Evolutionary conservation across 805 yeast genomes (phyloP).

Genomic region (Schwanniomyces yamadae): DNA sequence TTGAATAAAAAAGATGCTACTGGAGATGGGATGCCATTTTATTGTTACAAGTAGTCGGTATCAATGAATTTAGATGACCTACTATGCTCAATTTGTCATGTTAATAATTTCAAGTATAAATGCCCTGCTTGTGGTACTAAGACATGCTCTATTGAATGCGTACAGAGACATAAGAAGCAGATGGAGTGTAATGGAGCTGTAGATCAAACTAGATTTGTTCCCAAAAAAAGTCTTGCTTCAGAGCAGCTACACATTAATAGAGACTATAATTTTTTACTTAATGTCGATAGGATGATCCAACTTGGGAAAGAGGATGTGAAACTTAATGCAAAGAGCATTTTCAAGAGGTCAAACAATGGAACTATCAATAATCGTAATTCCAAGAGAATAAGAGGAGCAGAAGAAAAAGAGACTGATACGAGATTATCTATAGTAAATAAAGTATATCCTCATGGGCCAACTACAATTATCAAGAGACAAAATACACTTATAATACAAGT

Average conservation of each 20-base stretch:
- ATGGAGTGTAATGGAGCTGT: slow-evolving; percentile 65
- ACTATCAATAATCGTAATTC: slow-evolving; percentile 13
- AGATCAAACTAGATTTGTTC: slow-evolving; percentile 59
- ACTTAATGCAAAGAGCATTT: slow-evolving; percentile 40
- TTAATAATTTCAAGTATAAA: slow-evolving; percentile 54
- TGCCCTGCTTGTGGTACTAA: slow-evolving; percentile 74
- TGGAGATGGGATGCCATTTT: too few species aligned
- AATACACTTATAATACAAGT: slow-evolving; percentile 64
- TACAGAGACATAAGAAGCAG: slow-evolving; percentile 62
- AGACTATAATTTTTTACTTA: slow-evolving; percentile 75
- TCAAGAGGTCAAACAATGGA: slow-evolving; percentile 24
- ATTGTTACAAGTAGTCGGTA: too few species aligned
- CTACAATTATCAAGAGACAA: slow-evolving; percentile 43
- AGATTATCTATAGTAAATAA: slow-evolving; percentile 21
- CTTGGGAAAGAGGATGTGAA: slow-evolving; percentile 55
- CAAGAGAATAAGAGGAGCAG: slow-evolving; percentile 21
- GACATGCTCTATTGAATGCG: slow-evolving; percentile 74
- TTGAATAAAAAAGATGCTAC: too few species aligned
- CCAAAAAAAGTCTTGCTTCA: slow-evolving; percentile 42
- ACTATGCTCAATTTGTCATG: slow-evolving; percentile 35
- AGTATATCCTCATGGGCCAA: slow-evolving; percentile 26
- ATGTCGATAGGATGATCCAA: slow-evolving; percentile 58
- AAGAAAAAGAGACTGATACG: slow-evolving; percentile 18
- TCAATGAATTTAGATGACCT: slow-evolving; percentile 5
- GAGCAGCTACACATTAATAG: slow-evolving; percentile 59